Evolutionary conservation across 1,284 basidiomycete species (phyloP), one percentile per base, ranked within the genome.

Genomic region (Coniferiporia weirii): DNA sequence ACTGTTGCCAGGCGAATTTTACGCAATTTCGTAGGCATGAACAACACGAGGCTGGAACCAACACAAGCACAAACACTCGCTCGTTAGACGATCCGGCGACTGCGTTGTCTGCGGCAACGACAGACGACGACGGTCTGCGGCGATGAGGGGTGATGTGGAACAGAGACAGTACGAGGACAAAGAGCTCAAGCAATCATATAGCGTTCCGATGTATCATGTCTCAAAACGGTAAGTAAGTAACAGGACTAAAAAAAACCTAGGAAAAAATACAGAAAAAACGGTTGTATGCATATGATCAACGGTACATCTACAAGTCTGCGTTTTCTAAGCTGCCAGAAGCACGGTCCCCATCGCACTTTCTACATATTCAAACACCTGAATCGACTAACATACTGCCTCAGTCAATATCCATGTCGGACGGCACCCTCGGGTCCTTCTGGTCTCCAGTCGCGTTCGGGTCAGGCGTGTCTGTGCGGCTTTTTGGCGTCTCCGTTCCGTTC

Each of bases 381-480:
- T n/a, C 49, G 4, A 20, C 12, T 19, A 15, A 38, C 34, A 3
- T 12, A 12, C 40, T 17, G 15, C 34, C 9, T 63, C 52, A 90
- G 75, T 91, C 89, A 52, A 91, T 80, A 71, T 92, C 90, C 89
- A 92, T 92, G 79, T 91, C 86, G 58, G 83, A 76, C 44, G 69
- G 85, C 73, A 65, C 80, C 73, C 71, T 75, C 67, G 72, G 71
- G 70, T 70, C 74, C 67, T 77, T 71, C 51, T 40, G 38, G 38
- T 72, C 73, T 47, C 75, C 70, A 40, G 73, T 72, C 51, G 73
- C 70, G 22, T 69, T 71, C 9, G 77, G 74, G 59, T 85, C 79
- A 1, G 82, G 80, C 12, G 85, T 84, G 75, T 87, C 78, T 53
- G 76, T 75, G 55, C 77, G 79, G 65, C 75, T 79, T 75, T 85